Percentiles rank a stretch among this genome's conserved stretches.
These are phyloP conservation scores for Aspergillus terreus DNA, from an alignment of 2,329 filamentous ascomycete species.

Conservation along the genomic window DNA sequence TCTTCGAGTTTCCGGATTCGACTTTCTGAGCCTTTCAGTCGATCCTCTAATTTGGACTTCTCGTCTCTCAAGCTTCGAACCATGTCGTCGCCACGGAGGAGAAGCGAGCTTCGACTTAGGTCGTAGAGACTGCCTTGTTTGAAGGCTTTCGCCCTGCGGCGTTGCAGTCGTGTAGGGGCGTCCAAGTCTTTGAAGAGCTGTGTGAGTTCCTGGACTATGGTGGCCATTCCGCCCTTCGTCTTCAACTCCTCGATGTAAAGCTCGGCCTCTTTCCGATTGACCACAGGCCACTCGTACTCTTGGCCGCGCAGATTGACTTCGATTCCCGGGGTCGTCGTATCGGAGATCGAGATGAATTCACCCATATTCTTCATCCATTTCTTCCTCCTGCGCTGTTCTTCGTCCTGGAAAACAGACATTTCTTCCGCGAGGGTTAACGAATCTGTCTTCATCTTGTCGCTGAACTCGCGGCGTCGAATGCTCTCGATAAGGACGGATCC, in stretches of 20 bases:
- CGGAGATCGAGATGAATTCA: conserved; percentile 62
- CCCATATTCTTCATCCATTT: conserved; percentile 89
- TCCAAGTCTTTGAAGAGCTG: conserved; percentile 77
- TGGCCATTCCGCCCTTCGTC: conserved; percentile 61
- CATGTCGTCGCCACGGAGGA: conserved; percentile 83
- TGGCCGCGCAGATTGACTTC: conserved; percentile 82
- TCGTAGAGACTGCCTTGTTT: conserved; percentile 96
- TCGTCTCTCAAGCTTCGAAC: conserved; percentile 75
- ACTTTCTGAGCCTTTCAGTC: conserved; percentile 78
- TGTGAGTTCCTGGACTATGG: conserved; percentile 66
- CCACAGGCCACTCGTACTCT: conserved; percentile 74
- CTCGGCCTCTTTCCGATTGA: conserved; percentile 71
- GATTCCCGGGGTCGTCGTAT: conserved; percentile 69
- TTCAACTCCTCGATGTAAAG: conserved; percentile 67
- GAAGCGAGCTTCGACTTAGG: conserved; percentile 78
- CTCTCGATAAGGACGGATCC: conserved; percentile 85
- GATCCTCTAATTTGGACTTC: conserved; percentile 69
- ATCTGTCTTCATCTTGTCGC: conserved; percentile 82
- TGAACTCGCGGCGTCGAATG: conserved; percentile 83
- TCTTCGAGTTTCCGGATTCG: conserved; percentile 89
- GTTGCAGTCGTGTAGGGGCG: conserved; percentile 78
- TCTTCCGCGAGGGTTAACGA: conserved; percentile 87
- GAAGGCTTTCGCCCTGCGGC: conserved; percentile 84
- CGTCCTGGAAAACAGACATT: conserved; percentile 86
- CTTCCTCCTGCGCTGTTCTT: conserved; percentile 81